Conservation (phyloP, 2,329 filamentous ascomycete species). For the Zalaria obscura region DNA sequence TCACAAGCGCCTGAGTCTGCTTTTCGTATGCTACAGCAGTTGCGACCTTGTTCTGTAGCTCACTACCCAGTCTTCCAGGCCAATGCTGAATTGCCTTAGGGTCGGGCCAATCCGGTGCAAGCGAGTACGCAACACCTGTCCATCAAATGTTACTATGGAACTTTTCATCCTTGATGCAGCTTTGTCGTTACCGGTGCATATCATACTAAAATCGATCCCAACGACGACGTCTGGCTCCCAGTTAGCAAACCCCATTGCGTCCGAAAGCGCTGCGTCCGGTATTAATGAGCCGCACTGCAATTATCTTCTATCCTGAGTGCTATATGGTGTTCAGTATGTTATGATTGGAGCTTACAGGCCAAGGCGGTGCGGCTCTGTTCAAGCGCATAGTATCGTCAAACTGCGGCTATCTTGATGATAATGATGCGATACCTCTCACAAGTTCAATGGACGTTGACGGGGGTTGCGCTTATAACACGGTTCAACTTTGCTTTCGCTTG, state of each 20-base stretch:
- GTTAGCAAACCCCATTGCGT: background rate
- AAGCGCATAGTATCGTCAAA: too few species aligned
- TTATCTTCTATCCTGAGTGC: too few species aligned
- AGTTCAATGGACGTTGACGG: too few species aligned
- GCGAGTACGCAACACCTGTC: slow-evolving; percentile 4
- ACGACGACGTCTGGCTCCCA: slow-evolving; percentile 3
- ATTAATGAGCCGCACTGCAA: background rate
- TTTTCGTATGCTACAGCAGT: slow-evolving; percentile 7
- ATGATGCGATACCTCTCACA: too few species aligned
- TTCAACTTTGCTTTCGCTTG: too few species aligned
- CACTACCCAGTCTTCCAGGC: slow-evolving; percentile 8
- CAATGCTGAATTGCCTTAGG: slow-evolving; percentile 9
- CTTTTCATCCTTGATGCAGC: too few species aligned
- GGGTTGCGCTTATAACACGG: too few species aligned
- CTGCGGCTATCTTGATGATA: too few species aligned
- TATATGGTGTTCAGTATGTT: too few species aligned
- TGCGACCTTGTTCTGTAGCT: slow-evolving; percentile 10
- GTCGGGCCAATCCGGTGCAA: slow-evolving; percentile 8
- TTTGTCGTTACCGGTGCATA: background rate
- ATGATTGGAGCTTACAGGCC: too few species aligned
- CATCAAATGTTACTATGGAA: background rate
- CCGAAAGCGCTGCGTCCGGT: too few species aligned
- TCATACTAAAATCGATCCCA: slow-evolving; percentile 4
- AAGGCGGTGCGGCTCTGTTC: too few species aligned
- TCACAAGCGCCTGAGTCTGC: background rate